These are phyloP conservation scores for Kwoniella bestiolae DNA, from an alignment of 768 basidiomycete species.

Conservation along the genomic window DNA sequence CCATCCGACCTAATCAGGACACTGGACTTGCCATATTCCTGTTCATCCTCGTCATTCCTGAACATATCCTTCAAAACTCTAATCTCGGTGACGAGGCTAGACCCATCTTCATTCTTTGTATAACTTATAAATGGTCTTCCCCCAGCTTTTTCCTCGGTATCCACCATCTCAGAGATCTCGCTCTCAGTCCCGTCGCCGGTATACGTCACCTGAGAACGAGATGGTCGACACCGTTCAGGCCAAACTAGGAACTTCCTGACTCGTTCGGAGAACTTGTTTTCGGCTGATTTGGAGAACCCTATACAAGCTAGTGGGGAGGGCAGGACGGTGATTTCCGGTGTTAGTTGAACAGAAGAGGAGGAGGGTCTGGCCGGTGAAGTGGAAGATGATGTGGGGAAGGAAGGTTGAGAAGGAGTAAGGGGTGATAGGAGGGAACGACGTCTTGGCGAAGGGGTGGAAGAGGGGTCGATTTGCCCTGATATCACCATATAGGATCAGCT, in stretches of 20 bases:
- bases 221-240: slow-evolving; percentile 23
- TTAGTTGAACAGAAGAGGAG: not conserved
- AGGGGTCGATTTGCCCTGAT: slow-evolving; percentile 38
- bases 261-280: slow-evolving; percentile 20
- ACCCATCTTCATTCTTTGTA: slow-evolving; percentile 45
- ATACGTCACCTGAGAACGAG: no score
- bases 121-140: slow-evolving; percentile 41
- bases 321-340: slow-evolving; percentile 43
- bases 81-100: slow-evolving; percentile 40
- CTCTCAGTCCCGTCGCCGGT: not conserved
- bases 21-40: slow-evolving; percentile 15
- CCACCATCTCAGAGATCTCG: slow-evolving; percentile 5
- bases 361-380: slow-evolving; percentile 14
- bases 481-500: not conserved
- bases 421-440: slow-evolving; percentile 34
- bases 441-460: slow-evolving; percentile 11
- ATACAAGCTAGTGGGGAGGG: slow-evolving; percentile 39
- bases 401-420: slow-evolving; percentile 4
- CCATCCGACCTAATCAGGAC: slow-evolving; percentile 28
- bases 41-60: slow-evolving; percentile 25
- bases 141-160: not conserved
- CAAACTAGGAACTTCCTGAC: slow-evolving; percentile 37
- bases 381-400: slow-evolving; percentile 11
- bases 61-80: slow-evolving; percentile 37
- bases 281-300: slow-evolving; percentile 23